phyloP scores from a whole-genome alignment of 2,329 filamentous ascomycete genomes.

The Fusarium acutatum region DNA sequence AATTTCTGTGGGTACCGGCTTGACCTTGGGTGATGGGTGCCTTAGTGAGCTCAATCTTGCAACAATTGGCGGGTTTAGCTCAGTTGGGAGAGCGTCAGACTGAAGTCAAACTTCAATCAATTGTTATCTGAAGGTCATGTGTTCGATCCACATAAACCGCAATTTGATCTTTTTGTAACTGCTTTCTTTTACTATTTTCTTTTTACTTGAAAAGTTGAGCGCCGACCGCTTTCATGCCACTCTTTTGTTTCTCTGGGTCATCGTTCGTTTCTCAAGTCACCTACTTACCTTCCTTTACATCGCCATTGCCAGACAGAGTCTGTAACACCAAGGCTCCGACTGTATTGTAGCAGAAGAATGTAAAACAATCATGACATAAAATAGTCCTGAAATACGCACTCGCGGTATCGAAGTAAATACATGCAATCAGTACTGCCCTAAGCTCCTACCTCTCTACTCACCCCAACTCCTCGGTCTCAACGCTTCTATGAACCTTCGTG shows the following conservation, averaged over 20 bases:
- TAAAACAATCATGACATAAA: not conserved
- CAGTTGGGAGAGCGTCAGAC: constrained; percentile 43
- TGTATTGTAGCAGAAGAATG: not conserved
- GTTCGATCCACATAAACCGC: constrained; percentile 45
- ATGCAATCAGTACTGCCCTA: rapidly evolving
- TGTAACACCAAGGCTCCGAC: no score
- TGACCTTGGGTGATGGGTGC: rapidly evolving
- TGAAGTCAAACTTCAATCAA: constrained; percentile 34
- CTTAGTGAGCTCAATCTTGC: rapidly evolving
- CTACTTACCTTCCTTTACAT: not conserved
- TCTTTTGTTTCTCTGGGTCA: not conserved
- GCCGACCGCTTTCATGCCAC: rapidly evolving
- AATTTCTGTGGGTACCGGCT: rapidly evolving
- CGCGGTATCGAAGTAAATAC: not conserved
- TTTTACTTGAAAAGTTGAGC: no score
- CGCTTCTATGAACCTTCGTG: rapidly evolving
- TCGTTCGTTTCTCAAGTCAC: rapidly evolving
- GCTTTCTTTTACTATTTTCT: not conserved
- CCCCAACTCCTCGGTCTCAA: not conserved
- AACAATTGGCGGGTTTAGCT: constrained; percentile 39
- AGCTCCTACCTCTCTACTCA: not conserved
- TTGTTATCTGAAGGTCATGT: constrained; percentile 44
- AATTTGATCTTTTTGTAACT: not conserved
- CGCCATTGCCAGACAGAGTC: no score
- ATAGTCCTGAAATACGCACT: rapidly evolving